Base-by-base conservation (phyloP, 192 early-diverging fungal genomes). In the Powellomyces hirtus region DNA sequence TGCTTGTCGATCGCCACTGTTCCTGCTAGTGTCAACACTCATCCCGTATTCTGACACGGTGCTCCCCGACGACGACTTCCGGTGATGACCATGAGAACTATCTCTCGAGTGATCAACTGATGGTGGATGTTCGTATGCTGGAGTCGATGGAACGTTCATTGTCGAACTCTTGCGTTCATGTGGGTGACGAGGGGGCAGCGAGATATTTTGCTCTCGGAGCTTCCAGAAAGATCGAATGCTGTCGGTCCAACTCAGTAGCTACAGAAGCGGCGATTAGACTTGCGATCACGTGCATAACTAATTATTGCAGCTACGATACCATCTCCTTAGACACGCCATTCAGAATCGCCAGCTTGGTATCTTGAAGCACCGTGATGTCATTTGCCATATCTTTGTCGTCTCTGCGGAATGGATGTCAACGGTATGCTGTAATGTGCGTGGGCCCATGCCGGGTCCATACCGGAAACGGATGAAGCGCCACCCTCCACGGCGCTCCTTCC, bases 301-400 rank as follows among this genome's bases (percentile, higher is more conserved):
- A 53, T 16, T 71, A 22, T 30, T 4, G 36, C 20, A 33, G 35
- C 14, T 40, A 18, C 36, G 52, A 33, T 33, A 73, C 70, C 77
- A 86, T 78, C 50, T 92, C 83, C 40, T 74, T 64, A 24, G 78
- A 78, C 10, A 96, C 77, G n/a, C 81, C 88, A 71, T 96, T 89
- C 1, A 65, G 29, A 40, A 96, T 93, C 73, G 91, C 91, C 35
- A 81, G 53, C 27, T 83, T 59, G 13, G 92, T 88, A 37, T 81
- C 84, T 7, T 77, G 45, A 26, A 94, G 79, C 0, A 85, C 82
- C 0, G 75, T 65, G 1, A 71, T 61, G 51, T 93, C 86, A 70
- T 96, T 94, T 4, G 79, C 89, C 31, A 86, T 77, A 0, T 64
- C 63, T 71, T 96, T 96, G 75, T 96, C 94, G 29, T 91, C 83